Evolutionary conservation across 495 filamentous ascomycete species (phyloP), one percentile per base, ranked within the genome.

Genomic region (Neurospora discreta): DNA sequence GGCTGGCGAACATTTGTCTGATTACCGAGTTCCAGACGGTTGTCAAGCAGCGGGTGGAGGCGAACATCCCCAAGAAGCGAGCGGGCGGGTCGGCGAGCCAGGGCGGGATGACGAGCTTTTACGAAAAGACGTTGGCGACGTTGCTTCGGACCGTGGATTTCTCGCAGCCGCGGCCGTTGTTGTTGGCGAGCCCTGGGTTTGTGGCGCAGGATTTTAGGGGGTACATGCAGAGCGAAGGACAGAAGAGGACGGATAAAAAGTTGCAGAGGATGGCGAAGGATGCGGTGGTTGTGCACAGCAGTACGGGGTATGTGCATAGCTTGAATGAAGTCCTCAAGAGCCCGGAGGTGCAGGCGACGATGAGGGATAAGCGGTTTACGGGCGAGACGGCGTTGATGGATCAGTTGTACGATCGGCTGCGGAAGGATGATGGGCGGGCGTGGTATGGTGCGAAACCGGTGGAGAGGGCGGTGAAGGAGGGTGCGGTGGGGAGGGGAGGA

Each of bases 361-460:
- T 99, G 72, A 87, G 89, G 30, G 89, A 97, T 77, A 95, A 93
- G 41, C 93, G 93, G 74, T 97, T 93, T 77, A 92, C 92, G 1
- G 87, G 88, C 36, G 95, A 98, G 79, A 93, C 93, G 3, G 86
- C 81, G 46, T 82, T 95, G 72, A 94, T 99, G 90, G 94, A 98
- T 75, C 87, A 89, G 70, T 95, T 99, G 81, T 88, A 91, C 76
- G 86, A 90, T 9, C 85, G 92, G 69, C 78, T 99, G 33, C 88
- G 92, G 36, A 92, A 90, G 74, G 94, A 99, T 71, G 95, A 97
- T 72, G 92, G 91, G 23, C 85, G 91, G 67, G 96, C 96, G 18
- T 97, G 95, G 85, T 99, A 99, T 80, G 95, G 95, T 5, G 90
- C 90, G 3, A 86, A 83, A 11, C 93, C 97, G 78, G 94, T 98